phyloP scores from a whole-genome alignment of 495 filamentous ascomycete genomes.

The Oleoguttula mirabilis region DNA sequence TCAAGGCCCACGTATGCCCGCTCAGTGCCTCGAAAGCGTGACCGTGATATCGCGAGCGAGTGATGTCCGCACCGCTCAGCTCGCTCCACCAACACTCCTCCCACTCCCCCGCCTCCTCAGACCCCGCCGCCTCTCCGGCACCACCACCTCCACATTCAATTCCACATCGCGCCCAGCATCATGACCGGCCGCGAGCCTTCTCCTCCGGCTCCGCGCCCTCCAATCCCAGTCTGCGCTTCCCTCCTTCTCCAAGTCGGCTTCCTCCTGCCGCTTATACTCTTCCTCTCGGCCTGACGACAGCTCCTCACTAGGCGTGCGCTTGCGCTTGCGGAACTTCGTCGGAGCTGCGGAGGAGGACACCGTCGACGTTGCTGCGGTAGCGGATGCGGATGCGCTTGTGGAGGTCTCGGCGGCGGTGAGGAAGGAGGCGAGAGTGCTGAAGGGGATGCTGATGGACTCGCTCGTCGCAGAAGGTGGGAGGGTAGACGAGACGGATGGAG shows the following conservation, averaged over 20 bases:
- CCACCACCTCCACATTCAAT: no score
- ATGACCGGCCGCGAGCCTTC: no score
- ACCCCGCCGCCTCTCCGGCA: no score
- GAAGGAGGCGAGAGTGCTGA: not conserved
- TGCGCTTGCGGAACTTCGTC: conserved; percentile 2
- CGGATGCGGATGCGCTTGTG: not conserved
- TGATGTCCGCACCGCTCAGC: no score
- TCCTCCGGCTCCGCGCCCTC: no score
- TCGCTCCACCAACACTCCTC: no score
- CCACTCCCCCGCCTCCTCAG: no score
- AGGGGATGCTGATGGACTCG: conserved; percentile 4
- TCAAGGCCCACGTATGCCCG: no score
- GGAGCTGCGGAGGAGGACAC: not conserved
- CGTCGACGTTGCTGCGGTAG: not conserved
- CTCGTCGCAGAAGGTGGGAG: not conserved
- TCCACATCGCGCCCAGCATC: no score
- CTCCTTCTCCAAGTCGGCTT: not conserved
- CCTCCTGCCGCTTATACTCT: conserved; percentile 1
- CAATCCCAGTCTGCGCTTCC: not conserved
- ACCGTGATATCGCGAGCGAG: no score
- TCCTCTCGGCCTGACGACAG: conserved; percentile 3
- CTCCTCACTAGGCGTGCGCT: conserved; percentile 8
- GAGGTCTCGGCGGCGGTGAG: not conserved
- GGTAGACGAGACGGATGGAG: not conserved
- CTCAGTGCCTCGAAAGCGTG: no score